These are phyloP conservation scores for Closterium sp. DNA, from an alignment of 139 green algal genomes.

Conservation along the genomic window DNA sequence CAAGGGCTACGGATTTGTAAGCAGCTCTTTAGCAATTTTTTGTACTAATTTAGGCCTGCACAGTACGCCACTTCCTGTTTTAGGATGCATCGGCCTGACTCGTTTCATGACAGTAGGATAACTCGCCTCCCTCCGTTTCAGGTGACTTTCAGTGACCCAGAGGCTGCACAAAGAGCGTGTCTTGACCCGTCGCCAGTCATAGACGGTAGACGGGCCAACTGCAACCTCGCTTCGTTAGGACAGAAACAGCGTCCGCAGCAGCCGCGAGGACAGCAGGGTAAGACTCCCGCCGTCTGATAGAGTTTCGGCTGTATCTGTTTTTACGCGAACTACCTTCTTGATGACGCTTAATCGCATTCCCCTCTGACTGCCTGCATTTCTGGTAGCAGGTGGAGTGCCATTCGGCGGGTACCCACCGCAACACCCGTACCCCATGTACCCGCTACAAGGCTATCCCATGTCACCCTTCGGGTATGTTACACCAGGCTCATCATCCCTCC, in stretches of 20 bases:
- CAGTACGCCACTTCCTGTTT: neutral
- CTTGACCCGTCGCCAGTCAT: constrained; percentile 32
- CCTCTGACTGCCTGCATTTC: neutral
- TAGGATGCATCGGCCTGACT: neutral
- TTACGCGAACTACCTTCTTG: neutral
- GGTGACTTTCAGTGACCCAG: constrained; percentile 43
- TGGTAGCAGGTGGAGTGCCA: neutral
- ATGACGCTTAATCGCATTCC: neutral
- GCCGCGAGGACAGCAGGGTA: neutral
- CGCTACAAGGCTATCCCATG: neutral
- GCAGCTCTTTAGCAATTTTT: neutral
- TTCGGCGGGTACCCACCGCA: neutral
- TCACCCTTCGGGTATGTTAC: neutral
- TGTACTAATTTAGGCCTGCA: neutral
- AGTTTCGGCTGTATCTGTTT: neutral
- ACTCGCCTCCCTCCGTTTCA: constrained; percentile 4
- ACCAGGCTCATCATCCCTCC: neutral
- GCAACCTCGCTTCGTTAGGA: constrained; percentile 37
- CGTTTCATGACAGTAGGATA: neutral
- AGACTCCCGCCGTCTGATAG: neutral
- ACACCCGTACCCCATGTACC: neutral
- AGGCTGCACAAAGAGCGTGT: constrained; percentile 22
- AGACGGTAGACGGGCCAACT: constrained; percentile 37
- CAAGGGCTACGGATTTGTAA: constrained; percentile 53
- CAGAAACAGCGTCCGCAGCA: constrained; percentile 45